phyloP scores from a whole-genome alignment of 768 basidiomycete species.

The Coprinopsis cinerea region DNA sequence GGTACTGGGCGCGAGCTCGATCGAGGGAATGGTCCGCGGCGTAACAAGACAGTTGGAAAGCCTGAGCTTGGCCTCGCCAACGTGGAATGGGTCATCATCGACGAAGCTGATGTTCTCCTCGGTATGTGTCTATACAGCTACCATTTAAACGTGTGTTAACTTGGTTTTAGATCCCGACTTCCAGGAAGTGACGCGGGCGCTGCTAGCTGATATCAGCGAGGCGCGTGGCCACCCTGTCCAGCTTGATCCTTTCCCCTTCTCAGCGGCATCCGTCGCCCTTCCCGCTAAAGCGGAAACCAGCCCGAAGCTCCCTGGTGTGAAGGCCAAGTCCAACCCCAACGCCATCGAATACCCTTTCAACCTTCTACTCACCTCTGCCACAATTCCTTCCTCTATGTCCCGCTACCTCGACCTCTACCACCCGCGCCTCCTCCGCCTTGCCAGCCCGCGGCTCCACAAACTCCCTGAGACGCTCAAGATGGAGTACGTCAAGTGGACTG shows the following conservation, averaged over 20 bases:
- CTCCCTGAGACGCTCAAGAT: slow-evolving; percentile 66
- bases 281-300: slow-evolving; percentile 9
- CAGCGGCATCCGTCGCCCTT: slow-evolving; percentile 16
- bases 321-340: slow-evolving; percentile 7
- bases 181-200: slow-evolving; percentile 58
- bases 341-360: slow-evolving; percentile 68
- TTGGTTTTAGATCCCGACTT: slow-evolving; percentile 68
- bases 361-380: slow-evolving; percentile 78
- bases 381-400: slow-evolving; percentile 74
- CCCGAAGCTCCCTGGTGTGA: not conserved
- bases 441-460: slow-evolving; percentile 74
- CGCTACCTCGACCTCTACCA: slow-evolving; percentile 58
- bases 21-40: slow-evolving; percentile 15
- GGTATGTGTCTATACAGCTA: slow-evolving; percentile 40
- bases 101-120: slow-evolving; percentile 88
- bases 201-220: slow-evolving; percentile 65
- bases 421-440: slow-evolving; percentile 61
- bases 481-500: slow-evolving; percentile 70
- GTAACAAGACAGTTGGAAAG: slow-evolving; percentile 31
- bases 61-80: slow-evolving; percentile 59
- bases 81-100: slow-evolving; percentile 86
- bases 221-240: slow-evolving; percentile 49
- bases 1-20: slow-evolving; percentile 3
- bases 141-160: not conserved
- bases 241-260: slow-evolving; percentile 18